Conservation (phyloP, 345 rosid species). For the Litchi chinensis region DNA sequence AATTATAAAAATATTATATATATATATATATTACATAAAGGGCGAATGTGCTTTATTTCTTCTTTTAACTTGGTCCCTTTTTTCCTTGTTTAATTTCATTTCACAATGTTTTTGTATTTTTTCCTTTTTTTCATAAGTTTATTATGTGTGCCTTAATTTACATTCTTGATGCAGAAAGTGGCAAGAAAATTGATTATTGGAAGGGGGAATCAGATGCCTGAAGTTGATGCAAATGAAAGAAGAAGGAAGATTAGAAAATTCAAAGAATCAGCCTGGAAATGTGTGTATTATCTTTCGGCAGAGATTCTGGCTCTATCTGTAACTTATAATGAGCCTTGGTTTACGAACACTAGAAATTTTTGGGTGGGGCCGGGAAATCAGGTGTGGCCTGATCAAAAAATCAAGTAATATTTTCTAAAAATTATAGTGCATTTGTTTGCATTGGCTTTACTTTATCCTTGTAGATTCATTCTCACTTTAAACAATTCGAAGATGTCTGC, state of each 20-base stretch:
- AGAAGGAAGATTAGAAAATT: slow-evolving; percentile 70
- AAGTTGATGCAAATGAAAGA: slow-evolving; percentile 34
- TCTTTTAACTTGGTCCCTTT: not conserved
- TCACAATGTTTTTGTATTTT: slow-evolving; percentile 2
- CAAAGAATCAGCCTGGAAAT: slow-evolving; percentile 99
- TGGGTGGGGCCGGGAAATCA: slow-evolving; percentile 97
- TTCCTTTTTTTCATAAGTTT: slow-evolving; percentile 5
- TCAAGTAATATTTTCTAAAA: slow-evolving; percentile 53
- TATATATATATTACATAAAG: not conserved
- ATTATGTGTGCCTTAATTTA: slow-evolving; percentile 4
- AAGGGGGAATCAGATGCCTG: slow-evolving; percentile 33
- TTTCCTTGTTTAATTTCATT: slow-evolving; percentile 3
- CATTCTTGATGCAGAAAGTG: slow-evolving; percentile 51
- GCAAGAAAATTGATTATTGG: slow-evolving; percentile 62
- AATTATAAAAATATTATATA: no score
- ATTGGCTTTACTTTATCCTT: slow-evolving; percentile 12
- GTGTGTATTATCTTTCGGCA: slow-evolving; percentile 79
- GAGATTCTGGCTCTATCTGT: slow-evolving; percentile 77
- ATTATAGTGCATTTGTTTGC: not conserved
- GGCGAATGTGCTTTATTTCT: not conserved
- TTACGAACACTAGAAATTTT: slow-evolving; percentile 68
- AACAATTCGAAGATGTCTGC: not conserved
- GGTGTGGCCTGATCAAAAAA: slow-evolving; percentile 90
- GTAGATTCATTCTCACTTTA: not conserved
- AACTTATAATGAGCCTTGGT: slow-evolving; percentile 87